A percentile compares a stretch with the other conserved stretches of the same genome.
phyloP scores from a whole-genome alignment of 1,139 yeast species.

The Geotrichum citri-aurantii region DNA sequence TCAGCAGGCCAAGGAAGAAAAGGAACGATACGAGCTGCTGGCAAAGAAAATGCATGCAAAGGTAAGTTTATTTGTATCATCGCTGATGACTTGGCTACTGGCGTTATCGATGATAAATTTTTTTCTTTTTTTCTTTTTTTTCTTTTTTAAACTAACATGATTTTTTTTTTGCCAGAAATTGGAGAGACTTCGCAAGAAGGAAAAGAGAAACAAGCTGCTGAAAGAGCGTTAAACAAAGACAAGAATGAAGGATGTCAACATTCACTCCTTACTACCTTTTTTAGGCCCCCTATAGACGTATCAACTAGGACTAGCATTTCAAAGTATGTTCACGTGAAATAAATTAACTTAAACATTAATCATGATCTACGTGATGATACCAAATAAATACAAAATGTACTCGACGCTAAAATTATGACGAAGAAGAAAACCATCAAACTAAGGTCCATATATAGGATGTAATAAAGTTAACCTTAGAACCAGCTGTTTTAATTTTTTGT shows the following conservation, averaged over 20 bases:
- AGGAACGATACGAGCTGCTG: constrained; percentile 38
- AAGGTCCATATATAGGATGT: too few species aligned
- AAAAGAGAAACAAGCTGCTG: constrained; percentile 40
- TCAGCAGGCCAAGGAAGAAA: constrained; percentile 38
- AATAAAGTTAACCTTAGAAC: too few species aligned
- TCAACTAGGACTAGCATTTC: background rate
- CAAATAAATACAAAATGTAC: background rate
- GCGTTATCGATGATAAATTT: background rate
- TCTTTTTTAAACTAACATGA: background rate
- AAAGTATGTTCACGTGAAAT: background rate
- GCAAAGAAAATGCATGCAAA: constrained; percentile 40
- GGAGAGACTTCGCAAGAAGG: constrained; percentile 37
- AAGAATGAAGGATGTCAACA: background rate
- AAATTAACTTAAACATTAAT: background rate
- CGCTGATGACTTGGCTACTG: background rate
- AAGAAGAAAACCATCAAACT: background rate
- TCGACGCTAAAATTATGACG: background rate
- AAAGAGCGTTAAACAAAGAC: constrained; percentile 35
- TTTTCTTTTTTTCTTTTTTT: too few species aligned
- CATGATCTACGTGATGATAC: background rate
- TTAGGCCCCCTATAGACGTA: background rate
- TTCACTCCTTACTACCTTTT: background rate
- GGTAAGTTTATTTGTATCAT: constrained; percentile 13
- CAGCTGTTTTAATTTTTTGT: too few species aligned
- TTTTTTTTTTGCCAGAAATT: constrained; percentile 25